These are phyloP conservation scores for Strobilomyces confusus DNA, from an alignment of 768 basidiomycete species.

Conservation along the genomic window DNA sequence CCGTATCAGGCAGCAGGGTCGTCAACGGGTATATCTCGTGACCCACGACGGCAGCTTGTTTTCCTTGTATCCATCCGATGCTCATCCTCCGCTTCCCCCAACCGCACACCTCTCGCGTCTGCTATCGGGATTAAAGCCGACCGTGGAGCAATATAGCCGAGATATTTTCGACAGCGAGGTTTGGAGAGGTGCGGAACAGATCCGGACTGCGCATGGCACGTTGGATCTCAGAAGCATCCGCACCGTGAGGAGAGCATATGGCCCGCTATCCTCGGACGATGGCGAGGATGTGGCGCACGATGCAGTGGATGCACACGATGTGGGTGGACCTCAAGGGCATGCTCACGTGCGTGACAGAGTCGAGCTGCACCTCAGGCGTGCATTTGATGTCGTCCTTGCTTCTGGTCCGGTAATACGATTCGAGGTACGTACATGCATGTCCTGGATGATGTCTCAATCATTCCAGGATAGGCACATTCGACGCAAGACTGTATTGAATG, in stretches of 20 bases:
- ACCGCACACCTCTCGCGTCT: conserved; percentile 38
- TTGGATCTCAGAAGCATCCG: conserved; percentile 70
- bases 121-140: conserved; percentile 27
- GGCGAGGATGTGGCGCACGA: conserved; percentile 27
- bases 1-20: conserved; percentile 56
- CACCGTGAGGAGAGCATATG: conserved; percentile 54
- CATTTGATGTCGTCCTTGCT: conserved; percentile 72
- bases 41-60: conserved; percentile 76
- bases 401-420: conserved; percentile 69
- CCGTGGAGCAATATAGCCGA: conserved; percentile 28
- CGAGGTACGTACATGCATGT: conserved; percentile 53
- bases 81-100: conserved; percentile 70
- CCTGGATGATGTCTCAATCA: conserved; percentile 1
- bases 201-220: conserved; percentile 61
- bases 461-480: conserved; percentile 52
- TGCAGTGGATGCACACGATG: conserved; percentile 54
- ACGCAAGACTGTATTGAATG: conserved; percentile 72
- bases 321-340: conserved; percentile 58
- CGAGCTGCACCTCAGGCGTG: conserved; percentile 53
- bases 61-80: conserved; percentile 44
- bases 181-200: conserved; percentile 58
- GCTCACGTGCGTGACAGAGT: conserved; percentile 39
- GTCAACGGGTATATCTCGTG: conserved; percentile 62
- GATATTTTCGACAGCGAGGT: conserved; percentile 49
- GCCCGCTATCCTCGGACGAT: conserved; percentile 25